Percentiles rank a stretch among this genome's conserved stretches.
Evolutionary conservation across 805 yeast genomes (phyloP).

Genomic region (Saccharomycopsis fodiens): DNA sequence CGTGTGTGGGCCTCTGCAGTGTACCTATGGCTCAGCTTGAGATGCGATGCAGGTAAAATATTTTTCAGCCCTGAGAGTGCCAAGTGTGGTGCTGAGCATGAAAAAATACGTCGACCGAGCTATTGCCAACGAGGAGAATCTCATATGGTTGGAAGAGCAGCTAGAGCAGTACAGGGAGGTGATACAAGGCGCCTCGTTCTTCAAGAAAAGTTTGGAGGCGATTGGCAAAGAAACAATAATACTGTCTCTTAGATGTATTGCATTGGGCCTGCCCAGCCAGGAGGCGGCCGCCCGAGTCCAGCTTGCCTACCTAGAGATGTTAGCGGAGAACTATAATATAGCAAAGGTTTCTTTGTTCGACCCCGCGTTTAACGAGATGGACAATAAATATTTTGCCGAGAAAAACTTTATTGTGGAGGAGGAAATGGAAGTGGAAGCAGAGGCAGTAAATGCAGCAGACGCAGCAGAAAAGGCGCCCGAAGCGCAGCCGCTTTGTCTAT

Average conservation of each 20-base stretch:
- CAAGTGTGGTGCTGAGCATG: no score
- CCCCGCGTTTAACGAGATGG: conserved; percentile 31
- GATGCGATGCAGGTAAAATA: no score
- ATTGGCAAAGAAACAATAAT: no score
- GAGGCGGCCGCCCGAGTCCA: conserved; percentile 9
- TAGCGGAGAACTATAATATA: neutral
- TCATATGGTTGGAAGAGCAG: neutral
- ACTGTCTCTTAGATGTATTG: conserved; percentile 9
- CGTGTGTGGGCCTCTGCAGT: no score
- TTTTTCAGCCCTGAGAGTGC: no score
- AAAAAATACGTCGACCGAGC: neutral
- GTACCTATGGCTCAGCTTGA: no score
- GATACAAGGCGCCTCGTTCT: neutral
- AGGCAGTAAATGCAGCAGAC: no score
- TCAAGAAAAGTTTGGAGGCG: neutral
- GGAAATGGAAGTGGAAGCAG: neutral
- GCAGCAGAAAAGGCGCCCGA: neutral
- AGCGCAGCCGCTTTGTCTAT: neutral
- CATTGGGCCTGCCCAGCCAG: conserved; percentile 5
- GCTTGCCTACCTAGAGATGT: conserved; percentile 1
- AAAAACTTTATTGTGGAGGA: conserved; percentile 19
- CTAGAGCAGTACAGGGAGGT: neutral
- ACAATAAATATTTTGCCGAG: conserved; percentile 24
- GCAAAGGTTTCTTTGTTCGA: conserved; percentile 29
- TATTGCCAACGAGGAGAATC: neutral